Conservation (phyloP, 768 basidiomycete species). For the Boletus barrowsii region DNA sequence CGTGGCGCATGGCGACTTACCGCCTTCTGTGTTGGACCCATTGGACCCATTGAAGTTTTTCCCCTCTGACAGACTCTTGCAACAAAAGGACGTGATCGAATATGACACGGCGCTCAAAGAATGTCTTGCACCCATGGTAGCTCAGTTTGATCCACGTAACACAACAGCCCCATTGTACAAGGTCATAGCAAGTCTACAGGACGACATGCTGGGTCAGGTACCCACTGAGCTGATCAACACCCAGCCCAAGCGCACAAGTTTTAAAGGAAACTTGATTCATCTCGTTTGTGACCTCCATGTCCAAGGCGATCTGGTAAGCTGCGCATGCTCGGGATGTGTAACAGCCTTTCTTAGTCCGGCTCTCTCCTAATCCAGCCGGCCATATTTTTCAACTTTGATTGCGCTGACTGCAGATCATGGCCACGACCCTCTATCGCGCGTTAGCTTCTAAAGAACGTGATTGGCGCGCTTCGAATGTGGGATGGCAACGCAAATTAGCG, state of each 20-base stretch:
- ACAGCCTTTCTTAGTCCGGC: not conserved
- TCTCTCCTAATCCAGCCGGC: constrained; percentile 45
- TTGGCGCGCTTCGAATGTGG: constrained; percentile 46
- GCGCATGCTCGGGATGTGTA: not conserved
- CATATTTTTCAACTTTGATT: constrained; percentile 66
- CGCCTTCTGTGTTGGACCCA: constrained; percentile 12
- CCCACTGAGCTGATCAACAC: constrained; percentile 26
- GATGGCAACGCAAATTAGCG: constrained; percentile 49
- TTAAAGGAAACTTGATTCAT: constrained; percentile 45
- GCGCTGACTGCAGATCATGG: constrained; percentile 55
- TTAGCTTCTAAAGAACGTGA: constrained; percentile 44
- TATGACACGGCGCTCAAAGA: constrained; percentile 57
- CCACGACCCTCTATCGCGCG: constrained; percentile 30
- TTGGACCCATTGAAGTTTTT: constrained; percentile 50
- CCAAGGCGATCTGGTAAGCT: constrained; percentile 50
- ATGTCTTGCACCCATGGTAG: constrained; percentile 37
- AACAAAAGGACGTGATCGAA: constrained; percentile 56
- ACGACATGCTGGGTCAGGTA: constrained; percentile 30
- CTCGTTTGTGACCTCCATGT: constrained; percentile 58
- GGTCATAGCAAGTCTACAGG: constrained; percentile 42
- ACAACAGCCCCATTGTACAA: constrained; percentile 31
- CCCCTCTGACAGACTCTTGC: constrained; percentile 37
- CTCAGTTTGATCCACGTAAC: constrained; percentile 35
- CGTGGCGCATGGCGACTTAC: constrained; percentile 22
- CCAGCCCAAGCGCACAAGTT: constrained; percentile 30